A percentile compares a stretch with the other conserved stretches of the same genome.
Conservation (phyloP, 306 rosid species). For the Adenanthera pavonina region DNA sequence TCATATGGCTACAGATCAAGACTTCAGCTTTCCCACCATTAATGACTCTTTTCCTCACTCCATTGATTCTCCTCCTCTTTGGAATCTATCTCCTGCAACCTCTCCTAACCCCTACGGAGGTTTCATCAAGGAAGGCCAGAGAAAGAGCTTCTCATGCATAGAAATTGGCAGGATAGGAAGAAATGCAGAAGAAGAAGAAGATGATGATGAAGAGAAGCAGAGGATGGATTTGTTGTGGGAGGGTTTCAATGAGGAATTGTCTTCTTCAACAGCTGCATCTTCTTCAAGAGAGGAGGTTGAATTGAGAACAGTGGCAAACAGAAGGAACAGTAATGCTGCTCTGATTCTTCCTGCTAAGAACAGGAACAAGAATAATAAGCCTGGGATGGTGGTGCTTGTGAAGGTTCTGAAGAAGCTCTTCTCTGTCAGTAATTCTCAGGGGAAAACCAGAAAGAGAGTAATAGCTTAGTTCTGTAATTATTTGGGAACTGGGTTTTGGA, state of each 20-base stretch:
- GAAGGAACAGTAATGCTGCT: constrained; percentile 14
- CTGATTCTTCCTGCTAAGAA: constrained; percentile 37
- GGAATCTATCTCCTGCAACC: constrained; percentile 44
- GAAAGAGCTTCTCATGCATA: constrained; percentile 41
- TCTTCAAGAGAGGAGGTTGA: constrained; percentile 37
- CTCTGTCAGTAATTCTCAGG: constrained; percentile 43
- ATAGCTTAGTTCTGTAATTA: constrained; percentile 19
- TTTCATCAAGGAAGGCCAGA: constrained; percentile 25
- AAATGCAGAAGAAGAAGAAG: constrained; percentile 6
- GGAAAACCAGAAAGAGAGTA: constrained; percentile 38
- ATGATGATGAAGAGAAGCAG: constrained; percentile 43
- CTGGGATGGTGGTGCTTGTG: constrained; percentile 47
- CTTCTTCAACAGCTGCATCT: constrained; percentile 33
- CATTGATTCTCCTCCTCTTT: constrained; percentile 58
- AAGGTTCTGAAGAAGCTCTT: constrained; percentile 62
- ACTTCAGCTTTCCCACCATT: constrained; percentile 52
- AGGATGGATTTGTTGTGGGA: constrained; percentile 73
- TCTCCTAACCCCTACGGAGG: constrained; percentile 32
- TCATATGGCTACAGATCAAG: constrained; percentile 53
- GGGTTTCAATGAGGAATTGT: constrained; percentile 58
- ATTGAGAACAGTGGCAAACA: constrained; percentile 35
- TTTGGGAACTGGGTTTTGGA: constrained; percentile 13
- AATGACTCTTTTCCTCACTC: constrained; percentile 21
- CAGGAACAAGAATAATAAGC: constrained; percentile 28
- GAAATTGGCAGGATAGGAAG: constrained; percentile 17